phyloP scores from a whole-genome alignment of 331 rosid genomes.

The Ulmus americana region DNA sequence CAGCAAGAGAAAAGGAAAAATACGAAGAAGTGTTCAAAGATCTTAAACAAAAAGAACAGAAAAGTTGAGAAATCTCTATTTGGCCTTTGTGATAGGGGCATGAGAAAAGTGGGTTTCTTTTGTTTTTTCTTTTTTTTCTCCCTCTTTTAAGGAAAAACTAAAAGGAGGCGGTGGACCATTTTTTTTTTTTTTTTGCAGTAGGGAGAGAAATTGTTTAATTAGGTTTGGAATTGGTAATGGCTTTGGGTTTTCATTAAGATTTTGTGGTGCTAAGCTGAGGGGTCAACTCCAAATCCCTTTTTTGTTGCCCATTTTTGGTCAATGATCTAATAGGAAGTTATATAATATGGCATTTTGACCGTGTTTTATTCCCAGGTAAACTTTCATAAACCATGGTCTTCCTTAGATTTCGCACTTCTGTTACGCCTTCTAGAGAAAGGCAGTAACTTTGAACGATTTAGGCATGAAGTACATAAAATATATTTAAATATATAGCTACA shows the following conservation, averaged over 20 bases:
- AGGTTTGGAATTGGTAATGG: conserved; percentile 9
- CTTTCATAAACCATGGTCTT: conserved; percentile 11
- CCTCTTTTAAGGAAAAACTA: too few species aligned
- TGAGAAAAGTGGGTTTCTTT: conserved; percentile 7
- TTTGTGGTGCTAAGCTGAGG: neutral
- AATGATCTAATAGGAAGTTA: neutral
- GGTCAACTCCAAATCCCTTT: too few species aligned
- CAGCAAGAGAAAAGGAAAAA: neutral
- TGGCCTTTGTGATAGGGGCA: conserved; percentile 1
- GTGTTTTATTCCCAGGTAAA: conserved; percentile 1
- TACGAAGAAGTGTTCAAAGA: neutral
- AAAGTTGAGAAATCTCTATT: neutral
- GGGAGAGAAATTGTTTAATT: too few species aligned
- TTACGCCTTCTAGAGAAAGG: neutral
- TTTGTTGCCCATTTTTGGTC: too few species aligned
- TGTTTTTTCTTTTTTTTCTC: too few species aligned
- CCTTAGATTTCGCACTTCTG: conserved; percentile 18
- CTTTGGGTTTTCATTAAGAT: neutral
- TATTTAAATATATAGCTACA: too few species aligned
- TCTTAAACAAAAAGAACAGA: neutral
- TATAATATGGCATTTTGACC: conserved; percentile 17
- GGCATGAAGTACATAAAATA: too few species aligned
- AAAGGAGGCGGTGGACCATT: too few species aligned
- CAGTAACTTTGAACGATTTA: too few species aligned
- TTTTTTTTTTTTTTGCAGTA: too few species aligned